Base-by-base conservation (phyloP, 805 yeast species). In the Kluyveromyces nonfermentans region DNA sequence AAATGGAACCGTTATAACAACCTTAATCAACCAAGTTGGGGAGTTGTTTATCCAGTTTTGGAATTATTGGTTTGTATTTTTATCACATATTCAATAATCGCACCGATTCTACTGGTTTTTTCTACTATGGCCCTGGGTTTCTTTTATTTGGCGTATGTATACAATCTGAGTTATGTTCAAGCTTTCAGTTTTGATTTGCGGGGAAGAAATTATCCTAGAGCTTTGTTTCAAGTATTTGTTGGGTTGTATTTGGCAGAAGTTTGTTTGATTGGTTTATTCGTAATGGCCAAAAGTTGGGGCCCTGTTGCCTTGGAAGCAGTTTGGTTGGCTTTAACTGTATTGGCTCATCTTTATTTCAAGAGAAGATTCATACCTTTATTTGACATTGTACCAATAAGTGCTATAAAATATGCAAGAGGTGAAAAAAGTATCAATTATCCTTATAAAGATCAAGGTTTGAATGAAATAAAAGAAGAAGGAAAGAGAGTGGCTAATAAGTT, bases 241-340 rank as follows among this genome's bases (percentile, higher is more conserved):
- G 88, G 81, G 12, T 50, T 85, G 35, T 85, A 85, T 60, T 65
- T 85, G 48, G 82, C 81, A 36, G 86, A 85, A 62, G 65, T 82
- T 36, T 79, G 85, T 62, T 64, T 83, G 44, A 62, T 77, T 46
- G 90, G 84, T 33, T 68, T 85, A 58, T 84, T 84, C 57, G 82
- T 84, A 33, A 78, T 82, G 78, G 75, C 78, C 37, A 82, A 85
- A 68, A 72, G 82, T 50, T 85, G 90, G 90, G 86, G 83, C 18
- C 77, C 82, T 53, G 77, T 83, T 50, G 93, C 70, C 2, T 66
- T 85, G 44, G 89, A 83, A 62, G 82, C 69, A 44, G 71, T 78
- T n/a, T 62, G 73, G 48, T 52, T 82, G 14, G 76, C 59, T n/a
- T 74, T 67, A 36, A 81, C 90, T 12, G 80, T 75, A 22, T 59